A percentile compares a stretch with the other conserved stretches of the same genome.
Evolutionary conservation across 1,139 yeast species (phyloP).

Genomic region (Keqinozyma sinolaborantium): DNA sequence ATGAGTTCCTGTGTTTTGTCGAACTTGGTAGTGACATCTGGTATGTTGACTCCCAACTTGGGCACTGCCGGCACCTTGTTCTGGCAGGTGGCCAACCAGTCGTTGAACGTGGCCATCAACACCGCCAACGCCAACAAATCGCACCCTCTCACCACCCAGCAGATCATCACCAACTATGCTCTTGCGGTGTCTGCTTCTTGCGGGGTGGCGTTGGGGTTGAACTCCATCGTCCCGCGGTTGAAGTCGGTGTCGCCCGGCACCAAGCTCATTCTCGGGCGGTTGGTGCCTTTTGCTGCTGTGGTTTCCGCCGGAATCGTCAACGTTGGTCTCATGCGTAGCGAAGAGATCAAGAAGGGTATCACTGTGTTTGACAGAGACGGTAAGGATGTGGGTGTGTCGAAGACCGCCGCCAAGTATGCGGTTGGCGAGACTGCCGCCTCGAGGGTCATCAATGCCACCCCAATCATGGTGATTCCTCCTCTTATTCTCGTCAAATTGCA

Average conservation of each 20-base stretch:
- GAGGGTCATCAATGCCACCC: conserved; percentile 93
- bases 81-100: conserved; percentile 98
- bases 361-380: conserved; percentile 69
- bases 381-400: conserved; percentile 69
- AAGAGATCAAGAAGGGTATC: conserved; percentile 85
- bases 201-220: conserved; percentile 90
- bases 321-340: conserved; percentile 92
- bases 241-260: conserved; percentile 66
- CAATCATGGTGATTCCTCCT: conserved; percentile 95
- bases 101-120: conserved; percentile 92
- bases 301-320: conserved; percentile 94
- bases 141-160: conserved; percentile 78
- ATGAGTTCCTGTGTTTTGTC: conserved; percentile 96
- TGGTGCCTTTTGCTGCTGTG: conserved; percentile 97
- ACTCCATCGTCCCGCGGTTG: conserved; percentile 80
- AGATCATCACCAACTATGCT: conserved; percentile 72
- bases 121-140: conserved; percentile 95
- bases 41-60: conserved; percentile 93
- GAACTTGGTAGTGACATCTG: conserved; percentile 90
- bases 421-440: conserved; percentile 97
- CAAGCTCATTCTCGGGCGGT: conserved; percentile 67
- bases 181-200: conserved; percentile 94
- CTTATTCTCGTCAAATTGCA: conserved; percentile 75
- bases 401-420: conserved; percentile 83
- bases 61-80: conserved; percentile 88